phyloP scores from a whole-genome alignment of 2,329 filamentous ascomycete species.

The Microthyrium microscopicum region DNA sequence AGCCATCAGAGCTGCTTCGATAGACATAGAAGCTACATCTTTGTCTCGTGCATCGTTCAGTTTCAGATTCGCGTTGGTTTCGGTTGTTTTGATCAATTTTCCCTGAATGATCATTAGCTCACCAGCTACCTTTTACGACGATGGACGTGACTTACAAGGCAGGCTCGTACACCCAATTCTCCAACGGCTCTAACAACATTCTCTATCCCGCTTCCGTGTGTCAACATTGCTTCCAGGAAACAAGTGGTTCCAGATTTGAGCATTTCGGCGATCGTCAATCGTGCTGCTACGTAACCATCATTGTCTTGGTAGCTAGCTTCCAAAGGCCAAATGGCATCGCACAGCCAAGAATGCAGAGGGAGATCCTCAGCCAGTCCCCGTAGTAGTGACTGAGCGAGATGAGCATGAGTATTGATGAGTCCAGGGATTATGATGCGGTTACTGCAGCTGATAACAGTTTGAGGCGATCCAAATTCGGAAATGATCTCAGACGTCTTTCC shows the following conservation, averaged over 20 bases:
- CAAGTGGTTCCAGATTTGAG: conserved; percentile 22
- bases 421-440: conserved; percentile 33
- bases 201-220: conserved; percentile 2
- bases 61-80: conserved; percentile 1
- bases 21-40: conserved; percentile 9
- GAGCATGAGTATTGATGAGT: conserved; percentile 34
- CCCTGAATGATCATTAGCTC: neutral
- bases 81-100: conserved; percentile 3
- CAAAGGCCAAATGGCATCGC: conserved; percentile 33
- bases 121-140: neutral
- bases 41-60: conserved; percentile 3
- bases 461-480: conserved; percentile 15
- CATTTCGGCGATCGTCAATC: conserved; percentile 22
- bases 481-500: conserved; percentile 22
- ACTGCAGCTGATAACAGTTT: conserved; percentile 16
- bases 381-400: conserved; percentile 32
- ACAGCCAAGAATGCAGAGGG: conserved; percentile 33
- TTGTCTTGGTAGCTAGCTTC: conserved; percentile 28
- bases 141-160: neutral
- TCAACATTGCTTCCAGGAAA: conserved; percentile 34
- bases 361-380: conserved; percentile 32
- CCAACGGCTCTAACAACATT: conserved; percentile 5
- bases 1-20: conserved; percentile 18
- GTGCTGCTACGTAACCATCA: conserved; percentile 32
- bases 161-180: conserved; percentile 6